phyloP scores from a whole-genome alignment of 1,284 basidiomycete genomes.

The Naganishia sp. region DNA sequence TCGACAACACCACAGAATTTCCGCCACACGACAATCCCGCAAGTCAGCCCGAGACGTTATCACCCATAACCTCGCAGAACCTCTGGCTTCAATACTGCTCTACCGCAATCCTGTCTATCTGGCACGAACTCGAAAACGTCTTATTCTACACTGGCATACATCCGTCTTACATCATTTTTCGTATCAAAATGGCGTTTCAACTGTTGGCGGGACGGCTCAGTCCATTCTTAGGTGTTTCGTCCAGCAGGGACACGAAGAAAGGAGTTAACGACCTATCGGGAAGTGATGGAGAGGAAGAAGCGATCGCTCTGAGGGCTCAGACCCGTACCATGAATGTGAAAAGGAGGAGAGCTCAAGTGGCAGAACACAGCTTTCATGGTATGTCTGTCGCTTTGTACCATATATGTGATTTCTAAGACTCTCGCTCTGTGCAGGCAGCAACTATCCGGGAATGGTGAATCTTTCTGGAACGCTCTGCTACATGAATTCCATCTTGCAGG shows the following conservation, averaged over 20 bases:
- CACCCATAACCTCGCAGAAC: not conserved
- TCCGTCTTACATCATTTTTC: conserved; percentile 18
- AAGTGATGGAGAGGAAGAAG: not conserved
- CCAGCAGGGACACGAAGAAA: not conserved
- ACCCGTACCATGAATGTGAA: not conserved
- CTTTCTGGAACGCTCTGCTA: conserved; percentile 93
- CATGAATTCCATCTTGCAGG: conserved; percentile 91
- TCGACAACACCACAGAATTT: conserved; percentile 1
- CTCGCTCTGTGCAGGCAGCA: conserved; percentile 1
- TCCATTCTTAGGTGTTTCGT: conserved; percentile 3
- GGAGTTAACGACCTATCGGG: not conserved
- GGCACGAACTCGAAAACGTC: conserved; percentile 13
- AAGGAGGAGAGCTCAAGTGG: conserved; percentile 15
- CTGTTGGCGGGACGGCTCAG: conserved; percentile 8
- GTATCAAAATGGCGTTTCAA: conserved; percentile 19
- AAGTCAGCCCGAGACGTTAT: not conserved
- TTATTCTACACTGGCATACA: conserved; percentile 27
- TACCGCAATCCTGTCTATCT: not conserved
- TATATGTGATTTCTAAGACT: too few species aligned
- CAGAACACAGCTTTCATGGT: conserved; percentile 3
- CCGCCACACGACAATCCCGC: not conserved
- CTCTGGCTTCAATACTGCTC: not conserved
- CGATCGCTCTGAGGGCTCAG: not conserved
- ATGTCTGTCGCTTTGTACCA: not conserved
- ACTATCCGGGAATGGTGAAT: conserved; percentile 85